These are phyloP conservation scores for Mucor sp. DNA, from an alignment of 371 early-diverging fungal genomes.

Conservation along the genomic window DNA sequence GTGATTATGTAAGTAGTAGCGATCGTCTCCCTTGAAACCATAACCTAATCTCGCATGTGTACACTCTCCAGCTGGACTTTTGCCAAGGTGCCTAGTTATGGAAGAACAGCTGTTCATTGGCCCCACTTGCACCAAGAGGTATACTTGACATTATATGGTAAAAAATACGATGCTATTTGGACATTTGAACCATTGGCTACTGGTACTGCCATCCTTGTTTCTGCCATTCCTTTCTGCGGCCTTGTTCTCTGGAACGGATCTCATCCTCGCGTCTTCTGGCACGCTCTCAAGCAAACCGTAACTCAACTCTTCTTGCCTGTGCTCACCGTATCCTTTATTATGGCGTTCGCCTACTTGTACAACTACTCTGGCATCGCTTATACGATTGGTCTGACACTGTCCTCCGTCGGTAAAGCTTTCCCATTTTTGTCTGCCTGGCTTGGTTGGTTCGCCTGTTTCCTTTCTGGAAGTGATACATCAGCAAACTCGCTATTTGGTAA, in stretches of 20 bases:
- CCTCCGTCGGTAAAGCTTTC: constrained; percentile 52
- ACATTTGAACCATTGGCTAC: constrained; percentile 54
- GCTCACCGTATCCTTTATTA: constrained; percentile 50
- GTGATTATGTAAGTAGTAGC: constrained; percentile 42
- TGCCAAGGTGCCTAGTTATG: constrained; percentile 31
- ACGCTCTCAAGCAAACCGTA: constrained; percentile 28
- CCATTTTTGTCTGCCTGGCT: constrained; percentile 56
- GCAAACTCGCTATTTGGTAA: constrained; percentile 53
- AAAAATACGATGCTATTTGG: constrained; percentile 51
- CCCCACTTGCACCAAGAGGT: constrained; percentile 44
- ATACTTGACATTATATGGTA: constrained; percentile 45
- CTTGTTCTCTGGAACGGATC: constrained; percentile 39
- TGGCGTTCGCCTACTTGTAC: constrained; percentile 54
- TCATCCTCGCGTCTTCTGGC: constrained; percentile 29
- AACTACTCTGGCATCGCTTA: constrained; percentile 55
- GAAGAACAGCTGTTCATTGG: constrained; percentile 38
- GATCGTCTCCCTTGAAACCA: background rate
- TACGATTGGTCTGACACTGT: constrained; percentile 47
- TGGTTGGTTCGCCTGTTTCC: constrained; percentile 56
- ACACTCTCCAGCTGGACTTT: constrained; percentile 38
- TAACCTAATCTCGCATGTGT: too few species aligned
- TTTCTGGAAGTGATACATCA: constrained; percentile 54
- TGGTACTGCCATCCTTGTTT: constrained; percentile 48
- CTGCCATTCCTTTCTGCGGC: constrained; percentile 30
- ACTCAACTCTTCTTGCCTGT: constrained; percentile 43